phyloP scores from a whole-genome alignment of 306 rosid genomes.

The Begonia peltatifolia region DNA sequence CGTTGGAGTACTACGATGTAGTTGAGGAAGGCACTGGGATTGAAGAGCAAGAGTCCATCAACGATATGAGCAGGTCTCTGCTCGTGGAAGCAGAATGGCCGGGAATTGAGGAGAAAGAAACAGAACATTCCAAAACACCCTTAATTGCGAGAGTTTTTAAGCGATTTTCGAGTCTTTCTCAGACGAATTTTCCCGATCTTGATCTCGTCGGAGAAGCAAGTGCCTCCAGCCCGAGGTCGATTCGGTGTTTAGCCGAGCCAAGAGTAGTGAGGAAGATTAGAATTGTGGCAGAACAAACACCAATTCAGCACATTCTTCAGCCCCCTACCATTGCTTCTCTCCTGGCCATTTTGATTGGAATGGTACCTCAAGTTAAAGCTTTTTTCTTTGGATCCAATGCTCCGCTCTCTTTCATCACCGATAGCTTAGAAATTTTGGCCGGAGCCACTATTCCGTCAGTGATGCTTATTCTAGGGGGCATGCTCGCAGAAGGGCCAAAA shows the following conservation, averaged over 20 bases:
- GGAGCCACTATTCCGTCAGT: conserved; percentile 79
- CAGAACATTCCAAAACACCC: conserved; percentile 72
- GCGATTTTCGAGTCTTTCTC: conserved; percentile 35
- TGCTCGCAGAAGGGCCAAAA: conserved; percentile 89
- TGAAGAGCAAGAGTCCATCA: conserved; percentile 16
- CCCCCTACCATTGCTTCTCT: conserved; percentile 86
- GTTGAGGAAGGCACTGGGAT: conserved; percentile 49
- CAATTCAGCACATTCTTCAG: conserved; percentile 64
- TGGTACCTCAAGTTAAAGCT: conserved; percentile 54
- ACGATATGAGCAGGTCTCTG: conserved; percentile 57
- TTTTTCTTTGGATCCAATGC: conserved; percentile 55
- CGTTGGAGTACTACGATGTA: conserved; percentile 50
- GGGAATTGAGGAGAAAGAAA: conserved; percentile 80
- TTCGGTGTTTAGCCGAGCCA: conserved; percentile 73
- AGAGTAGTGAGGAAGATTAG: conserved; percentile 67
- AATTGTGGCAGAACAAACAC: conserved; percentile 73
- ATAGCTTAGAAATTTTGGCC: conserved; percentile 57
- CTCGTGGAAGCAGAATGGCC: conserved; percentile 99
- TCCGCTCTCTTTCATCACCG: conserved; percentile 52
- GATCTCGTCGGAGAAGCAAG: conserved; percentile 22
- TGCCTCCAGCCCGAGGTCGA: conserved; percentile 46
- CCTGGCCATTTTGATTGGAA: conserved; percentile 63
- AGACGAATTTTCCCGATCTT: conserved; percentile 32
- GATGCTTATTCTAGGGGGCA: conserved; percentile 82
- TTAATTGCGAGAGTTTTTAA: conserved; percentile 53